Evolutionary conservation across 1,139 yeast genomes (phyloP), one percentile per base, ranked within the genome.

Genomic region (Starmera stellimalicola): DNA sequence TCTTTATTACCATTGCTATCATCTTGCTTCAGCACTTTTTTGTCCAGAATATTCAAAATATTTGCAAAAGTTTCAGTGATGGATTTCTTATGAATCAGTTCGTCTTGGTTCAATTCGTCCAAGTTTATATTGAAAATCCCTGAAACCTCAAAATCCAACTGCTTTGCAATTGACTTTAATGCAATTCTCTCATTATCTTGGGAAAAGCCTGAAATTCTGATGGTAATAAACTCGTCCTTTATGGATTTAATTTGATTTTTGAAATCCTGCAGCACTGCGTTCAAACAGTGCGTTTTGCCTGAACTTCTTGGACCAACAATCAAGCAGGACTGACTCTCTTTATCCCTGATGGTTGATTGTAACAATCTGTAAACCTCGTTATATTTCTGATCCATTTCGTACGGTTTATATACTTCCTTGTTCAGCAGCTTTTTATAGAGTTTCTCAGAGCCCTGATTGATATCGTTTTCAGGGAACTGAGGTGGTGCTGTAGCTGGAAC

Each of bases 111-210:
- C 7, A 44, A 26, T 6, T 44, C 45, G 18, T 39, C 37, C 11
- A 42, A 16, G 15, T 41, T 37, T 17, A 47, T 37, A 4, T 36
- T 33, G 30, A 44, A 45, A 9, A 44, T 44, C 32, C 51, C 38
- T 8, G 51, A 41, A 17, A 48, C 43, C 35, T 55, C 54, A n/a
- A 50, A 38, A 23, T 50, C 54, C 33, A 91, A 59, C 54, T 88
- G 97, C 29, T 81, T 64, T 1, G 95, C 94, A 37, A 91, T 81
- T 44, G 85, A 93, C 34, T 91, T 68, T 9, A 91, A 69, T 0
- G 97, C 97, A 34, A 71, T 63, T 32, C 66, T 69, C 49, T 91
- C 98, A 47, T 81, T 91, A 3, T 70, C 54, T 49, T 84, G 95
- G 3, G 79, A 67, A 23, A 68, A 59, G 0, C 96, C 95, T 40